phyloP scores from a whole-genome alignment of 1,284 basidiomycete species.

The Chondrostereum purpureum region DNA sequence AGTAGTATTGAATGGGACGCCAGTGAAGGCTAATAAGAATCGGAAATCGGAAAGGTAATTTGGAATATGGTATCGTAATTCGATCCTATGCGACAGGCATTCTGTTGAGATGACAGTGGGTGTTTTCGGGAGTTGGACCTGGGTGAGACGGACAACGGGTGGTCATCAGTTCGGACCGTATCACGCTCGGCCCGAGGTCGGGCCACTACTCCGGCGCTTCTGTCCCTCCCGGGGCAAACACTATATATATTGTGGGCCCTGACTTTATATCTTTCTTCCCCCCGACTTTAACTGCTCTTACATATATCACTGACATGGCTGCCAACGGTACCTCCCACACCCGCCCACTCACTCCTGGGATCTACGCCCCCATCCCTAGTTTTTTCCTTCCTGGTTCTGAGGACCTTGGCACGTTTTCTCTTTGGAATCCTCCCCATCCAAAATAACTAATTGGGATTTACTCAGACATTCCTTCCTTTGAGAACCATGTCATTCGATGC shows the following conservation, averaged over 20 bases:
- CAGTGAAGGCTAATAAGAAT: too few species aligned
- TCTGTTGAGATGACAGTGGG: too few species aligned
- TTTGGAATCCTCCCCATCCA: neutral
- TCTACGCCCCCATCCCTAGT: constrained; percentile 81
- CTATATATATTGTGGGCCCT: neutral
- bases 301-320: constrained; percentile 27
- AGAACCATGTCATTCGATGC: constrained; percentile 65
- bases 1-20: too few species aligned
- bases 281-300: too few species aligned
- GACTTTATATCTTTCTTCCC: too few species aligned
- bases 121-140: too few species aligned
- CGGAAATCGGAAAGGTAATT: too few species aligned
- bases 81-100: too few species aligned
- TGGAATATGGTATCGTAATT: too few species aligned
- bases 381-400: constrained; percentile 76
- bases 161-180: neutral
- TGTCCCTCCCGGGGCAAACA: neutral
- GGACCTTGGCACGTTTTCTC: constrained; percentile 63
- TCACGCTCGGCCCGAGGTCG: neutral
- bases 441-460: constrained; percentile 8
- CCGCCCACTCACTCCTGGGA: constrained; percentile 67
- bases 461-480: constrained; percentile 67
- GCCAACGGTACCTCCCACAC: constrained; percentile 26
- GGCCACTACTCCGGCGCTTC: neutral
- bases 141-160: too few species aligned